These are phyloP conservation scores for Termitomyces sp. DNA, from an alignment of 768 basidiomycete genomes.

Conservation along the genomic window DNA sequence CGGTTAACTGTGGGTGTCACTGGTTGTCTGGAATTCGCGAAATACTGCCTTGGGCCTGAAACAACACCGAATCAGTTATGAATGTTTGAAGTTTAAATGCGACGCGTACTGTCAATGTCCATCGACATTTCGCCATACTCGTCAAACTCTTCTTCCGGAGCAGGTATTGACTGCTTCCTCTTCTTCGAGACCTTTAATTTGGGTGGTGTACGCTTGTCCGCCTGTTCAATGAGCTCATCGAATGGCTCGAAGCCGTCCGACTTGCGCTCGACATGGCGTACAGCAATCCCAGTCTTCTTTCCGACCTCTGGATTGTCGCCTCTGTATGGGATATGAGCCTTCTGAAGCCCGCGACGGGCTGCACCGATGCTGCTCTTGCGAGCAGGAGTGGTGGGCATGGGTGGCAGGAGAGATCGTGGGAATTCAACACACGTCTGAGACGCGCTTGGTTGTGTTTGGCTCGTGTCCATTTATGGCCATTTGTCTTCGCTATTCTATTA, in stretches of 20 bases:
- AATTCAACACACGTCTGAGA: slow-evolving; percentile 7
- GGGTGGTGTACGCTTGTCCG: slow-evolving; percentile 64
- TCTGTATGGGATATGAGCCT: slow-evolving; percentile 73
- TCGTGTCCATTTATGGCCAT: slow-evolving; percentile 1
- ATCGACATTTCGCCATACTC: slow-evolving; percentile 70
- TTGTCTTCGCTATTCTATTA: slow-evolving; percentile 3
- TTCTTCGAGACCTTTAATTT: slow-evolving; percentile 45
- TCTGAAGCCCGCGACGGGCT: slow-evolving; percentile 42
- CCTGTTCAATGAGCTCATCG: slow-evolving; percentile 68
- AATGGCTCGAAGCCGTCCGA: slow-evolving; percentile 86
- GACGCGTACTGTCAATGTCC: slow-evolving; percentile 65
- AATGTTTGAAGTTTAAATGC: background rate
- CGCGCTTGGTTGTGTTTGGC: slow-evolving; percentile 23
- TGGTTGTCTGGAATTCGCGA: slow-evolving; percentile 38
- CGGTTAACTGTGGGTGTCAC: slow-evolving; percentile 41
- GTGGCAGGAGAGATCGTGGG: slow-evolving; percentile 1
- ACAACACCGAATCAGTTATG: slow-evolving; percentile 18
- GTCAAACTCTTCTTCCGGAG: slow-evolving; percentile 23
- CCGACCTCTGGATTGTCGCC: slow-evolving; percentile 77
- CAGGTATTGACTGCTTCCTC: slow-evolving; percentile 41
- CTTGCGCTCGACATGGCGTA: slow-evolving; percentile 67
- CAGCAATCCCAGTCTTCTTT: slow-evolving; percentile 76
- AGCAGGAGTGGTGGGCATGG: slow-evolving; percentile 6
- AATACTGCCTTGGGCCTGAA: slow-evolving; percentile 42
- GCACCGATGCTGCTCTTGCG: slow-evolving; percentile 10